These are phyloP conservation scores for Cryptomeria japonica DNA, from an alignment of 75 land plant genomes.

Conservation along the genomic window DNA sequence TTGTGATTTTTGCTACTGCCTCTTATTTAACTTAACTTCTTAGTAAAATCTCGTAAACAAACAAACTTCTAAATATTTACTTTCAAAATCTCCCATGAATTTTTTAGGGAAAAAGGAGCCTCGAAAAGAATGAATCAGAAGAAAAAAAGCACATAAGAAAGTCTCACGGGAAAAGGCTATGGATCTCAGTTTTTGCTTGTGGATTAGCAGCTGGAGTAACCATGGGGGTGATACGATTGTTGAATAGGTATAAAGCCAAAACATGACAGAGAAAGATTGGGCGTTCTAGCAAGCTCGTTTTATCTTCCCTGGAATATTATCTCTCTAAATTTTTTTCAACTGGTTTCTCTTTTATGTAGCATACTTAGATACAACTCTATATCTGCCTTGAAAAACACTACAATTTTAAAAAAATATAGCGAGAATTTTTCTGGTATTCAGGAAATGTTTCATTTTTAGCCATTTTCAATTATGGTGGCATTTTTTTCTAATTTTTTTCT, in stretches of 20 bases:
- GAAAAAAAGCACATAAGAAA: background rate
- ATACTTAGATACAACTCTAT: no score
- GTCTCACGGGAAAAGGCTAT: background rate
- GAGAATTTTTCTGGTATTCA: background rate
- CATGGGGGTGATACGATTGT: background rate
- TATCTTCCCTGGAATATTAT: no score
- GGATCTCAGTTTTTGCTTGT: background rate
- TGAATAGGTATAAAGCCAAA: background rate
- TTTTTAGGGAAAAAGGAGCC: background rate
- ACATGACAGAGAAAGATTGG: background rate
- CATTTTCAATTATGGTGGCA: background rate
- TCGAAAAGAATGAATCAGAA: background rate
- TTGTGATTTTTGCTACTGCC: background rate
- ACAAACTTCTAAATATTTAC: background rate
- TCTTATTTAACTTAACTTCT: background rate
- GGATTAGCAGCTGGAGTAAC: background rate
- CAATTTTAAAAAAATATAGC: background rate
- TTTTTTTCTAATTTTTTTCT: slow-evolving; percentile 1
- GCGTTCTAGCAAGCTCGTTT: background rate
- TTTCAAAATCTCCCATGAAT: background rate
- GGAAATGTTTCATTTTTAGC: background rate
- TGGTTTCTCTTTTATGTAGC: no score
- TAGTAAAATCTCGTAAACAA: background rate
- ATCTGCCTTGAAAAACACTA: no score
- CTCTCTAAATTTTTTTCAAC: no score